Conservation (phyloP, 23 red algal species). For the Gracilaria gracilis region DNA sequence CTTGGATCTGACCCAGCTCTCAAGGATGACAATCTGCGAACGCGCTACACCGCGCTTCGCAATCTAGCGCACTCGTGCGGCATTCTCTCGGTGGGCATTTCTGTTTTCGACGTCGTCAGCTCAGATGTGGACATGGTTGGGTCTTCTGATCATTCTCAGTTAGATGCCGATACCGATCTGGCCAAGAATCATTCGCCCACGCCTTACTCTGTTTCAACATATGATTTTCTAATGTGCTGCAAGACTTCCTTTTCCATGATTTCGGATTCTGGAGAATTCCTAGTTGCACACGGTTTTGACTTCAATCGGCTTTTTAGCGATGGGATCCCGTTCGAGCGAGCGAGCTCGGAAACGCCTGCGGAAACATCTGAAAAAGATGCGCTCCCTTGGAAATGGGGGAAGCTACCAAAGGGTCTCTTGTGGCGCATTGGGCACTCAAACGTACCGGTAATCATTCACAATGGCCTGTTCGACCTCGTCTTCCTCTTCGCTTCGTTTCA, state of each 20-base stretch:
- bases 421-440: constrained; percentile 69
- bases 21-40: constrained; percentile 27
- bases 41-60: constrained; percentile 72
- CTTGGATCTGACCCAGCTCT: constrained; percentile 56
- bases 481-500: constrained; percentile 91
- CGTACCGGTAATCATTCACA: constrained; percentile 89
- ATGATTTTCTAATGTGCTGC: constrained; percentile 89
- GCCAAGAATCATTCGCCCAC: neutral
- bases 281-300: constrained; percentile 89
- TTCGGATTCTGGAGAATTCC: constrained; percentile 72
- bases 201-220: constrained; percentile 72
- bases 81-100: constrained; percentile 85
- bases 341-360: constrained; percentile 30
- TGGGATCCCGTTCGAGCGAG: constrained; percentile 88
- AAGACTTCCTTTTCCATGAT: constrained; percentile 64
- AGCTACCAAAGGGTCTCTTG: constrained; percentile 81
- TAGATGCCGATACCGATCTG: neutral
- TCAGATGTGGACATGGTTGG: constrained; percentile 21
- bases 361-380: constrained; percentile 28
- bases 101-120: constrained; percentile 43
- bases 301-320: constrained; percentile 84
- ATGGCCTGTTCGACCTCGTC: constrained; percentile 91
- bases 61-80: constrained; percentile 65
- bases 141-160: neutral
- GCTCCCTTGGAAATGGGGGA: constrained; percentile 44